Evolutionary conservation across 108 stramenopile species (phyloP).

Genomic region (Cyclotella baltica): DNA sequence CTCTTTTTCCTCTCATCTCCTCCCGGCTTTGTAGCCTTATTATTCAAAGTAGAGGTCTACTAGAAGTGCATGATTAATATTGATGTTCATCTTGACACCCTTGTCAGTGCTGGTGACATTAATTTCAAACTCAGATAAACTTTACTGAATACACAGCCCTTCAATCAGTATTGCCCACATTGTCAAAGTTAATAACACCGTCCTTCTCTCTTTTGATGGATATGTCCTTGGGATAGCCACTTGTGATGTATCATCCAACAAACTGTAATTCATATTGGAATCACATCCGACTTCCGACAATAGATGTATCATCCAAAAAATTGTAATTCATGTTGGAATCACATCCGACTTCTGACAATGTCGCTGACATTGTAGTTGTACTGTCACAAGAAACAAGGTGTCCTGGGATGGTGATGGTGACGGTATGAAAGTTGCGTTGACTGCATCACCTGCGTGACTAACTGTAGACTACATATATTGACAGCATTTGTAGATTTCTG

Average conservation of each 20-base stretch:
- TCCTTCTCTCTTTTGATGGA: slow-evolving; percentile 25
- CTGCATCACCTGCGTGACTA: background rate
- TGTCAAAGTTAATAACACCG: slow-evolving; percentile 40
- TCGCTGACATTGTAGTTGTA: background rate
- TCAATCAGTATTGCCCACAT: slow-evolving; percentile 22
- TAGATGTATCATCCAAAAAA: slow-evolving; percentile 43
- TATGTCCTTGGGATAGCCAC: slow-evolving; percentile 31
- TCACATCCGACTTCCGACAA: too few relatives aligned
- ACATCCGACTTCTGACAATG: slow-evolving; percentile 17
- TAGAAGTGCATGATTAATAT: slow-evolving; percentile 25
- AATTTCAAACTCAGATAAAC: slow-evolving; percentile 20
- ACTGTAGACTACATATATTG: background rate
- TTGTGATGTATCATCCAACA: slow-evolving; percentile 40
- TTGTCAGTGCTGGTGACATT: background rate
- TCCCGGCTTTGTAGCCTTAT: background rate
- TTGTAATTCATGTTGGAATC: slow-evolving; percentile 27
- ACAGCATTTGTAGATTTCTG: background rate
- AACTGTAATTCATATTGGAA: slow-evolving; percentile 35
- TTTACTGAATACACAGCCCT: slow-evolving; percentile 26
- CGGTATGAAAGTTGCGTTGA: background rate
- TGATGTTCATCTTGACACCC: slow-evolving; percentile 16
- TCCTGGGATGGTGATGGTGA: background rate
- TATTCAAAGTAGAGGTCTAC: background rate
- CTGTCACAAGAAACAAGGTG: background rate
- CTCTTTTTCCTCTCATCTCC: too few relatives aligned